These are phyloP conservation scores for Neophaeococcomyces aloes DNA, from an alignment of 2,329 filamentous ascomycete genomes.

Conservation along the genomic window DNA sequence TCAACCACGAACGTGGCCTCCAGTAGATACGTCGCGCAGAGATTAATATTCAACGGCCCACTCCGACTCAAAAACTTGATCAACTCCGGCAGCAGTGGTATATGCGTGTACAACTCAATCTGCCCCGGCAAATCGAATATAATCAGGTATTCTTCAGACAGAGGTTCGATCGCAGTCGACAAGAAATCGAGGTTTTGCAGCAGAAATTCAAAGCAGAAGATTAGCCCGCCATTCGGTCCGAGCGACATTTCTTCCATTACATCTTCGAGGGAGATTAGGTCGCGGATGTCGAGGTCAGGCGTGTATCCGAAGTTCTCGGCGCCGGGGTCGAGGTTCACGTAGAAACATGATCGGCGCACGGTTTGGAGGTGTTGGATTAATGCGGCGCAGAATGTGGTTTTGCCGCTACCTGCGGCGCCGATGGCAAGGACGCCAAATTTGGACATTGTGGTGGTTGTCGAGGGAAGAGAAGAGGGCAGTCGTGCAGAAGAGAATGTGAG, in stretches of 20 bases:
- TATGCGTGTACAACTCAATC: conserved; percentile 96
- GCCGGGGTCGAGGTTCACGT: conserved; percentile 95
- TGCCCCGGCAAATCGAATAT: conserved; percentile 98
- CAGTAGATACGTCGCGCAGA: conserved; percentile 88
- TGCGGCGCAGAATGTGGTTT: conserved; percentile 90
- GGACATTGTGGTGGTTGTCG: conserved; percentile 51
- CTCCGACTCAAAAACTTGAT: conserved; percentile 69
- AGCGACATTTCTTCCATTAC: conserved; percentile 92
- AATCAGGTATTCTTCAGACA: conserved; percentile 92
- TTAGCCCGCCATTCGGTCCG: conserved; percentile 82
- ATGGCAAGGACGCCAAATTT: conserved; percentile 93
- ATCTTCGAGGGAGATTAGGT: conserved; percentile 85
- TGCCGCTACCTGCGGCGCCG: conserved; percentile 91
- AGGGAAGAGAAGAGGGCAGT: too few species aligned
- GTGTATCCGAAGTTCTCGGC: conserved; percentile 86
- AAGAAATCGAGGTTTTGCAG: conserved; percentile 91
- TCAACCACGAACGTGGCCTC: conserved; percentile 95
- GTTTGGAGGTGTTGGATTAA: conserved; percentile 87
- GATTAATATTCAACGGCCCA: conserved; percentile 74
- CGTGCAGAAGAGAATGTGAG: too few species aligned
- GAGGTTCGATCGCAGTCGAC: conserved; percentile 67
- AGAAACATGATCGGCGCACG: conserved; percentile 88
- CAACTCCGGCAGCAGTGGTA: conserved; percentile 78
- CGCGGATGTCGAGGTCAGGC: conserved; percentile 90
- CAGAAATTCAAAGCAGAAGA: conserved; percentile 94